Percentiles rank a stretch among this genome's conserved stretches.
phyloP scores from a whole-genome alignment of 306 rosid genomes.

The Parietaria judaica region DNA sequence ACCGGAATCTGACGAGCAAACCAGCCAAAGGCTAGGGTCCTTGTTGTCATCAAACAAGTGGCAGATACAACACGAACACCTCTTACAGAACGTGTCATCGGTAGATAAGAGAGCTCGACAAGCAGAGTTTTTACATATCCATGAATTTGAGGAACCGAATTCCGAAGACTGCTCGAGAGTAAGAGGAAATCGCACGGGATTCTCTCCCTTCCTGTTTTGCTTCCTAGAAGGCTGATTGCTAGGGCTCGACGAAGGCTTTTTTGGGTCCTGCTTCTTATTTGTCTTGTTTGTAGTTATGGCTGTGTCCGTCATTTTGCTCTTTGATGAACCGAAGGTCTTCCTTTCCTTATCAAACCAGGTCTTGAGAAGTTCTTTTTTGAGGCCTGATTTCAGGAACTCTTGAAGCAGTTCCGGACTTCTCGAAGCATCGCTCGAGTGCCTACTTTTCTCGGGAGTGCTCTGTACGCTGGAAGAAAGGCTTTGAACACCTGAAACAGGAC shows the following conservation, averaged over 20 bases:
- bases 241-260: conserved; percentile 47
- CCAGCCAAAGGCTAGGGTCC: conserved; percentile 99
- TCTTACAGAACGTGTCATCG: conserved; percentile 89
- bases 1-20: conserved; percentile 72
- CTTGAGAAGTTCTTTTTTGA: conserved; percentile 58
- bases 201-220: conserved; percentile 83
- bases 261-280: conserved; percentile 70
- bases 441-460: conserved; percentile 78
- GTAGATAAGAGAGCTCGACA: conserved; percentile 87
- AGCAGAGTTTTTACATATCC: conserved; percentile 96
- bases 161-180: conserved; percentile 58
- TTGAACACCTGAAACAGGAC: conserved; percentile 63
- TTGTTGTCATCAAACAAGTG: conserved; percentile 95
- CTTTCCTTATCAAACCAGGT: conserved; percentile 54
- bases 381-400: conserved; percentile 68
- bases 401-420: conserved; percentile 65
- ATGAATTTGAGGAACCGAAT: conserved; percentile 58
- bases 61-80: conserved; percentile 99
- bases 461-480: conserved; percentile 77
- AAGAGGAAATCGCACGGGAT: conserved; percentile 57
- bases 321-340: conserved; percentile 36
- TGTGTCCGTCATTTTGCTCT: conserved; percentile 48
- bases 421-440: conserved; percentile 69
- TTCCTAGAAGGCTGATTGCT: conserved; percentile 52
- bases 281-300: conserved; percentile 46